These are phyloP conservation scores for Neonectria coccinea DNA, from an alignment of 2,329 filamentous ascomycete species.

Conservation along the genomic window DNA sequence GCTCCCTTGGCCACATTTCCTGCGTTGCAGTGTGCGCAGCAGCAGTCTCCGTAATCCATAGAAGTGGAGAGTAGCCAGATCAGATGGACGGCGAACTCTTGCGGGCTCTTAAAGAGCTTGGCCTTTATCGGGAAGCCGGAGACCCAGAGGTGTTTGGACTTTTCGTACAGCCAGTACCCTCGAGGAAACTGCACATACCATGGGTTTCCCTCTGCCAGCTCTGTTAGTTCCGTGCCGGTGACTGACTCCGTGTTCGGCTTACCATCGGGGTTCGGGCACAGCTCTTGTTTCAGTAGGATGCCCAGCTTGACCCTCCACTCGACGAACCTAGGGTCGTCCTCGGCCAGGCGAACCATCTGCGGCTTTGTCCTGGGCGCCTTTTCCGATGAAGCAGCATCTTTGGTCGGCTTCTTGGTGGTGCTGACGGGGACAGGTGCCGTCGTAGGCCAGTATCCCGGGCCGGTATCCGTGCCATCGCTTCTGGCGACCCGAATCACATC, in stretches of 20 bases:
- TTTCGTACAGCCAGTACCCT: conserved; percentile 61
- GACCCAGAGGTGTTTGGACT: conserved; percentile 62
- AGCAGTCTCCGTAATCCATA: conserved; percentile 61
- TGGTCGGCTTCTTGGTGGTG: conserved; percentile 52
- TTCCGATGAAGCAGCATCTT: conserved; percentile 49
- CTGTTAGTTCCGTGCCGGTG: conserved; percentile 29
- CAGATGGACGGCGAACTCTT: conserved; percentile 64
- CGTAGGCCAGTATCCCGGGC: conserved; percentile 59
- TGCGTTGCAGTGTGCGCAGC: conserved; percentile 62
- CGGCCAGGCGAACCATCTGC: conserved; percentile 57
- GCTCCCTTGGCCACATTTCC: conserved; percentile 43
- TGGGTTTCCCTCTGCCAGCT: conserved; percentile 54
- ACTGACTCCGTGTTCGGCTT: conserved; percentile 28
- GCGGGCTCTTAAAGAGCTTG: conserved; percentile 64
- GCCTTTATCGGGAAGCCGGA: conserved; percentile 62
- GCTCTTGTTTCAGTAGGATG: conserved; percentile 59
- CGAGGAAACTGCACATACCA: conserved; percentile 60
- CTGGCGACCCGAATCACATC: conserved; percentile 57
- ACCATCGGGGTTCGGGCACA: conserved; percentile 56
- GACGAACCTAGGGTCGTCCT: conserved; percentile 57
- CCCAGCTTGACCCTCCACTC: conserved; percentile 61
- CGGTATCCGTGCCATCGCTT: conserved; percentile 60
- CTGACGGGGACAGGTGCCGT: conserved; percentile 43
- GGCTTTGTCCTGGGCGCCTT: conserved; percentile 55
- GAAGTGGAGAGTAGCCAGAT: conserved; percentile 64